These are phyloP conservation scores for Phytopythium helicoides DNA, from an alignment of 352 stramenopile genomes.

Conservation along the genomic window DNA sequence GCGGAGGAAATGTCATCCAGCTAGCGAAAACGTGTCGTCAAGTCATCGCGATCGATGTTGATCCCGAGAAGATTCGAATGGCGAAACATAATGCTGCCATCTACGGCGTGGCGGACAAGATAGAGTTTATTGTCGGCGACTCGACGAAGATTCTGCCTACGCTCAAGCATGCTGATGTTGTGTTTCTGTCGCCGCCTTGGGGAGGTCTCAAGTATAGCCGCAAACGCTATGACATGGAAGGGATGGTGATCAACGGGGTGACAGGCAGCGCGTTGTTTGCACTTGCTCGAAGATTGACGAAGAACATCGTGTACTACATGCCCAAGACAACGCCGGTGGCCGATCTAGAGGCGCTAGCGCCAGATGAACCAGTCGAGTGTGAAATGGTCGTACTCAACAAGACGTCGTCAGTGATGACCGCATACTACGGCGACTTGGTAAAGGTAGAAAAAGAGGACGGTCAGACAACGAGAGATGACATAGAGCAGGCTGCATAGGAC, in stretches of 20 bases:
- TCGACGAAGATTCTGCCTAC: constrained; percentile 74
- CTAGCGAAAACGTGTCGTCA: constrained; percentile 85
- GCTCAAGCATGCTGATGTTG: constrained; percentile 69
- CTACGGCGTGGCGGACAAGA: constrained; percentile 88
- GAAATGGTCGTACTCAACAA: constrained; percentile 81
- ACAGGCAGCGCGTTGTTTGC: constrained; percentile 66
- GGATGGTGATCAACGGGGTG: constrained; percentile 63
- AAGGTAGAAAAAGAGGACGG: constrained; percentile 4
- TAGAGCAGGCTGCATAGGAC: no score
- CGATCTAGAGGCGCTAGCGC: constrained; percentile 50
- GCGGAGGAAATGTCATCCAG: constrained; percentile 93
- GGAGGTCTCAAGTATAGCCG: constrained; percentile 78
- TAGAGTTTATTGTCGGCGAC: constrained; percentile 92
- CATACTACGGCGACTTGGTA: constrained; percentile 74
- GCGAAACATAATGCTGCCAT: constrained; percentile 89
- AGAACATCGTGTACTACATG: constrained; percentile 84
- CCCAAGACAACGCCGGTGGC: constrained; percentile 57
- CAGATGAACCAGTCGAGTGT: constrained; percentile 60
- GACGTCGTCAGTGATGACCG: constrained; percentile 77
- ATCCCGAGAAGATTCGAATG: constrained; percentile 87
- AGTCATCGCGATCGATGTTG: constrained; percentile 93
- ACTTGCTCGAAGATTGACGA: constrained; percentile 49
- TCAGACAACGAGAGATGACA: background rate
- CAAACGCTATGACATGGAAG: constrained; percentile 48
- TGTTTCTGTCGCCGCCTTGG: constrained; percentile 93